Conservation (phyloP, 1,284 basidiomycete genomes). For the Malassezia japonica region DNA sequence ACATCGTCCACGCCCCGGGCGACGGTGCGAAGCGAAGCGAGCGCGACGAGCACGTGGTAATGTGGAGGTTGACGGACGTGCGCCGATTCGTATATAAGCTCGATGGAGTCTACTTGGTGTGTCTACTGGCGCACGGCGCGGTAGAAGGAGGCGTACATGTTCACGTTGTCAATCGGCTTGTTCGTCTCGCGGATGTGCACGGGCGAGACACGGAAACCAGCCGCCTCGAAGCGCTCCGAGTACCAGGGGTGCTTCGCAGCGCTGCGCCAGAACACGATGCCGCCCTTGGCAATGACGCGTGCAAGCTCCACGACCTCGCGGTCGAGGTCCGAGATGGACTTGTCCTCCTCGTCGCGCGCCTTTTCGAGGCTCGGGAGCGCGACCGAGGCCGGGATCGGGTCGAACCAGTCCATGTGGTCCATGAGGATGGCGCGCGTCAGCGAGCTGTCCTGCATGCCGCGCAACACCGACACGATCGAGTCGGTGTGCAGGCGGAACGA, state of each 20-base stretch:
- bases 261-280: constrained; percentile 62
- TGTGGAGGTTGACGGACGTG: neutral
- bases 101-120: no score
- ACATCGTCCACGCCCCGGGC: constrained; percentile 27
- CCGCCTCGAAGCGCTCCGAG: constrained; percentile 55
- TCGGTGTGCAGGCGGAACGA: constrained; percentile 69
- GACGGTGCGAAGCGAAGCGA: no score
- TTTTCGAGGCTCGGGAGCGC: constrained; percentile 48
- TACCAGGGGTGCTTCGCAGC: constrained; percentile 69
- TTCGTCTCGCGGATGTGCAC: constrained; percentile 45
- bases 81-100: neutral
- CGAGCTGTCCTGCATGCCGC: constrained; percentile 34
- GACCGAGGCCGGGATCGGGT: constrained; percentile 53
- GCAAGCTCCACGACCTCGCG: constrained; percentile 59
- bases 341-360: constrained; percentile 49
- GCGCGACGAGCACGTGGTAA: neutral
- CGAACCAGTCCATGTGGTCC: constrained; percentile 72
- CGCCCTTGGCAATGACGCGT: constrained; percentile 58
- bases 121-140: constrained; percentile 41
- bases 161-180: constrained; percentile 57
- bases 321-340: constrained; percentile 54
- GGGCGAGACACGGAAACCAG: constrained; percentile 44
- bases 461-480: constrained; percentile 61
- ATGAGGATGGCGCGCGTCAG: constrained; percentile 56
- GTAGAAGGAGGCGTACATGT: constrained; percentile 55